Evolutionary conservation across 176 grass and related monocot species (phyloP), one percentile per base, ranked within the genome.

Genomic region (Bromus sterilis): DNA sequence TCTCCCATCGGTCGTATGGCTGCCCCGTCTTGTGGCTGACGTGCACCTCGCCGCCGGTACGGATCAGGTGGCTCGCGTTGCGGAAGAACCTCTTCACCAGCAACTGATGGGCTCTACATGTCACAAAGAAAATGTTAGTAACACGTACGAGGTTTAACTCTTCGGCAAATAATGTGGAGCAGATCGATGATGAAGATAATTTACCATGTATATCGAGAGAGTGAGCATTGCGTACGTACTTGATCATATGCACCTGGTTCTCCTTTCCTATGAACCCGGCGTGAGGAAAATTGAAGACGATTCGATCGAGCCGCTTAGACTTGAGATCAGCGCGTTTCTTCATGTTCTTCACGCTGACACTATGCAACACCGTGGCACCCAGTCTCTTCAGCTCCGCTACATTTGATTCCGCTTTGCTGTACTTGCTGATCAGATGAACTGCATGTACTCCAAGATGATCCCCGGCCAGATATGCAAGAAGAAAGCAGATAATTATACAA

Each of bases 201-300:
- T n/a, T n/a, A n/a, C n/a, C n/a, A n/a, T n/a, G n/a, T n/a, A n/a
- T n/a, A n/a, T n/a, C n/a, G n/a, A n/a, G n/a, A n/a, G n/a, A n/a
- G n/a, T n/a, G n/a, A n/a, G n/a, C n/a, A n/a, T n/a, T n/a, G n/a
- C n/a, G n/a, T n/a, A n/a, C n/a, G n/a, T n/a, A n/a, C 90, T 80
- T 56, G 81, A 92, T 80, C 30, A 89, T 0, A 7, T 62, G 11
- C 16, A 7, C 6, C 1, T 78, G 0, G 12, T 0, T 3, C 8
- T 92, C 86, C 8, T 11, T 12, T 67, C 59, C 86, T 46, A 13
- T 83, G 30, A 93, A 87, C 4, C 91, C 87, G 7, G 84, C 84
- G 67, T 93, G 87, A 6, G 91, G 84, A 43, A 87, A 93, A 43
- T 93, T 89, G 7, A 78, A 93, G 1, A 93, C 56, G n/a, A 93